phyloP scores from a whole-genome alignment of 257 asterid species.

The Craterostigma plantagineum region DNA sequence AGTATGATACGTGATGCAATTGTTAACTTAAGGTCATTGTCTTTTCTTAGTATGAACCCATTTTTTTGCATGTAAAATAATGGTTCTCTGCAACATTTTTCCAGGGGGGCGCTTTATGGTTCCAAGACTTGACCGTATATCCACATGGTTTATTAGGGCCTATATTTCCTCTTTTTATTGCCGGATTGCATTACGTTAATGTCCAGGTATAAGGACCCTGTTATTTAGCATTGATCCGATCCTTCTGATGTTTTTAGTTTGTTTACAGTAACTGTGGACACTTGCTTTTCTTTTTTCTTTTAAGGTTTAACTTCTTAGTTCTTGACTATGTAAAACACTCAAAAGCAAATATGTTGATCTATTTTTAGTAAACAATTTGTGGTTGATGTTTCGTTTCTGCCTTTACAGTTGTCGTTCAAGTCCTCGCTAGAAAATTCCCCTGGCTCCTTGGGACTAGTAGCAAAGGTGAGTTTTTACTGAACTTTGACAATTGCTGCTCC shows the following conservation, averaged over 20 bases:
- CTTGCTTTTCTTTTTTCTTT: too few relatives aligned
- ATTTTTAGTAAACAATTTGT: too few relatives aligned
- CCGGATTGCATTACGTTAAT: conserved; percentile 55
- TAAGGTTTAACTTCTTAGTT: too few relatives aligned
- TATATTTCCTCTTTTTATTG: conserved; percentile 52
- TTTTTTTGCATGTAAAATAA: neutral
- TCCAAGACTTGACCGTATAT: conserved; percentile 63
- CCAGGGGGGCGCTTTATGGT: conserved; percentile 91
- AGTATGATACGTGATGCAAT: too few relatives aligned
- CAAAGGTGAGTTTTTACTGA: conserved; percentile 40
- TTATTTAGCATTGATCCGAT: too few relatives aligned
- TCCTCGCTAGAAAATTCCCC: conserved; percentile 25
- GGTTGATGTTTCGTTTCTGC: conserved; percentile 1
- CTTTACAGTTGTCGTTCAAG: conserved; percentile 40
- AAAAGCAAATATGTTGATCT: too few relatives aligned
- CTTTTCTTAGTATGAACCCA: too few relatives aligned
- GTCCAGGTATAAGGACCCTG: conserved; percentile 30
- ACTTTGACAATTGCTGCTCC: too few relatives aligned
- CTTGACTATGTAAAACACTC: too few relatives aligned
- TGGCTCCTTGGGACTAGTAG: conserved; percentile 32
- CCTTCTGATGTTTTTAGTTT: too few relatives aligned
- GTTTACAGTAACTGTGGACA: too few relatives aligned
- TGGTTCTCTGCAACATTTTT: conserved; percentile 10
- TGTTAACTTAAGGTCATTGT: too few relatives aligned
- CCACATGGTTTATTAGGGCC: conserved; percentile 70